Evolutionary conservation across 176 grass and related monocot genomes (phyloP), one percentile per base, ranked within the genome.

Genomic region (Carex littledalei): DNA sequence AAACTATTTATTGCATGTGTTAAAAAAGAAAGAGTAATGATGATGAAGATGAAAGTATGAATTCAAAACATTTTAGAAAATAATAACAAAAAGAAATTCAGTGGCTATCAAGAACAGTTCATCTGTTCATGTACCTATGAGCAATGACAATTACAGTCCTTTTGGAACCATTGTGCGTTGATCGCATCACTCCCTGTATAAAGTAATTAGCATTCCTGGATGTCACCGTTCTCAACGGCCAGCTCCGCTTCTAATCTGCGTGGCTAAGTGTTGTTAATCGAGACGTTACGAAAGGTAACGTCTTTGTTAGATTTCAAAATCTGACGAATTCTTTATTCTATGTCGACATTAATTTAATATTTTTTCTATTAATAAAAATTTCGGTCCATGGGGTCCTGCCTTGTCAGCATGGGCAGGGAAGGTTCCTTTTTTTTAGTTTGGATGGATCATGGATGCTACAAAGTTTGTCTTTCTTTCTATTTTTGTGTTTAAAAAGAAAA

Each of bases 121-220:
- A n/a, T n/a, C n/a, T n/a, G n/a, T n/a, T n/a, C 59, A 72, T 57
- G 58, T 86, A 99, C 96, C 96, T 99, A 89, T 99, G 93, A 69
- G 96, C 93, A 89, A 99, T 99, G 84, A 99, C 88, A 55, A 99
- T 78, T 81, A 99, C 91, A 11, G 93, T 95, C 88, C 96, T 94
- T 86, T 84, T 92, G 14, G 88, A 85, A 37, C 90, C 85, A 41
- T 83, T 84, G 21, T 94, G 86, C 57, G 86, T 84, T 78, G 91
- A 74, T 26, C 91, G 94, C 83, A 99, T 90, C 39, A 94, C 91
- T 47, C 90, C 84, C 93, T 99, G 70, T 31, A 79, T 31, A 41
- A 75, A 84, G 12, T 34, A 43, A 84, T n/a, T n/a, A n/a, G n/a
- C n/a, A 50, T n/a, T n/a, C n/a, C 24, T 24, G 24, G 24, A 24